These are phyloP conservation scores for Cynara cardunculus DNA, from an alignment of 129 eudicot genomes.

Conservation along the genomic window DNA sequence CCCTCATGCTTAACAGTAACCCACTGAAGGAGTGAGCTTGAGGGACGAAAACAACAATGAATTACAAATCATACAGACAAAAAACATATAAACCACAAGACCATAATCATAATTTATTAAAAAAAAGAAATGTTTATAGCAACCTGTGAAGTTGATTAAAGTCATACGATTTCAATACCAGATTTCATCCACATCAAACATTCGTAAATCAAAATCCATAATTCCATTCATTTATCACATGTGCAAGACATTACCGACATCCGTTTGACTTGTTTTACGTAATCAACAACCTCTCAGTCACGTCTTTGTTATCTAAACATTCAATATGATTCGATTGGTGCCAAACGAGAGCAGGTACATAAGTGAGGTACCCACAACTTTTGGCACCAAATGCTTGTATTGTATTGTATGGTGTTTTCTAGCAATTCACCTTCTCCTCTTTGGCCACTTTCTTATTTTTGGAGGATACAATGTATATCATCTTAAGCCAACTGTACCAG, in stretches of 20 bases:
- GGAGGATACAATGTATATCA: too few species aligned
- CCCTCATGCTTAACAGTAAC: background rate
- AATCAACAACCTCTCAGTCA: background rate
- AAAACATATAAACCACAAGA: background rate
- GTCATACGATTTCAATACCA: background rate
- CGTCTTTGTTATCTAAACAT: background rate
- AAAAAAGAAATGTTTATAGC: background rate
- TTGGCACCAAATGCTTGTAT: conserved; percentile 20
- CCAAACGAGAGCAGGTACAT: conserved; percentile 22
- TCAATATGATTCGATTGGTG: background rate
- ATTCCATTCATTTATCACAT: background rate
- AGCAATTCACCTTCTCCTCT: conserved; percentile 5
- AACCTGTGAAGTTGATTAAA: background rate
- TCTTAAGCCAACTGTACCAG: too few species aligned
- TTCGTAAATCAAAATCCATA: background rate
- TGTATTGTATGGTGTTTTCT: conserved; percentile 12
- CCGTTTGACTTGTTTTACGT: background rate
- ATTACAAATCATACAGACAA: background rate
- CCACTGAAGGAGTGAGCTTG: background rate
- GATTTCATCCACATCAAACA: background rate
- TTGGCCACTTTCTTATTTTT: background rate
- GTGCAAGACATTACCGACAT: background rate
- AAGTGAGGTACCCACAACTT: conserved; percentile 23
- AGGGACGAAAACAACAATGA: background rate
- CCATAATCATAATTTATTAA: background rate